Conservation (phyloP, 2,329 filamentous ascomycete species). For the Hypoxylon rubiginosum region DNA sequence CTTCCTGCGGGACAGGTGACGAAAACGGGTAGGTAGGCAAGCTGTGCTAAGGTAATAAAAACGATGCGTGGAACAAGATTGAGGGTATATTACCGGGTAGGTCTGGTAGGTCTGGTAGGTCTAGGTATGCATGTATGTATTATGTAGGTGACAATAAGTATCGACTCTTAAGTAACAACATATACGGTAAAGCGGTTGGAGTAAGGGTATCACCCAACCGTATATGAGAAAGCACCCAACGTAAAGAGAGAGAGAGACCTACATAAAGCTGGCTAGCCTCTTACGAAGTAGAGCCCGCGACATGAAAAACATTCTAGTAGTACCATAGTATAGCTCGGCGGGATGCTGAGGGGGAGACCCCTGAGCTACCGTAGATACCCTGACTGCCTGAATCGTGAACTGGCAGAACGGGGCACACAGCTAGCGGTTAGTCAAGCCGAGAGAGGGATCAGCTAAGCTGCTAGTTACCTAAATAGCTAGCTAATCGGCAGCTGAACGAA, state of each 20-base stretch:
- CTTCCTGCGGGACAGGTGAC: background rate
- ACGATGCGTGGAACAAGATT: background rate
- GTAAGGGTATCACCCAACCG: background rate
- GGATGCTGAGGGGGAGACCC: slow-evolving; percentile 14
- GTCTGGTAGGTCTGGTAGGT: no score
- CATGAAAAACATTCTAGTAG: slow-evolving; percentile 19
- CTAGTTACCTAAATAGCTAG: background rate
- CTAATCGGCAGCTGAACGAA: slow-evolving; percentile 24
- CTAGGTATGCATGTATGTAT: background rate
- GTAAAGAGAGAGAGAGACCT: background rate
- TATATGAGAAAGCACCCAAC: background rate
- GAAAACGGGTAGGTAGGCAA: slow-evolving; percentile 5
- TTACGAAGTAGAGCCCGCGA: slow-evolving; percentile 19
- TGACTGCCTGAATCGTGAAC: slow-evolving; percentile 25
- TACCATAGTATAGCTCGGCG: slow-evolving; percentile 29
- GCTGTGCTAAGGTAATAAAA: slow-evolving; percentile 7
- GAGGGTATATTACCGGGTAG: background rate
- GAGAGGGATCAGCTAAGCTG: slow-evolving; percentile 1
- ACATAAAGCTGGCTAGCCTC: slow-evolving; percentile 6
- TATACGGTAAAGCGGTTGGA: background rate
- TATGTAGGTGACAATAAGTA: slow-evolving; percentile 9
- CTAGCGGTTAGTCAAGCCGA: slow-evolving; percentile 32
- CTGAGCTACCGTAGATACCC: background rate
- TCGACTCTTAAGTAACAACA: background rate
- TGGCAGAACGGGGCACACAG: slow-evolving; percentile 10